phyloP scores from a whole-genome alignment of 164 flowering plant species.

The Warburgia ugandensis region DNA sequence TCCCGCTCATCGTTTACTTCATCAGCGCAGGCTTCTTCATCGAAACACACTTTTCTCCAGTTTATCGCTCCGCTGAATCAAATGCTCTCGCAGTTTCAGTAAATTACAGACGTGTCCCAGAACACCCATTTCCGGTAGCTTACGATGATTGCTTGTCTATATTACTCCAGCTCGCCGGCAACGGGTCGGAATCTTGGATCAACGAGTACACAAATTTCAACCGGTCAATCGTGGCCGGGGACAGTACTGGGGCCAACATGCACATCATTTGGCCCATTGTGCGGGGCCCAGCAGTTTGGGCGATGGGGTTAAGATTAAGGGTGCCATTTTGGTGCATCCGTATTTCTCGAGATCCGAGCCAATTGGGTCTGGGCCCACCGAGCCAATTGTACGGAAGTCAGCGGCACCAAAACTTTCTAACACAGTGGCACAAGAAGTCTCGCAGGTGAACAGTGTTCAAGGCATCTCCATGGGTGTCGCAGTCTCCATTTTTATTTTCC shows the following conservation, averaged over 20 bases:
- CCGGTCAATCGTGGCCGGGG: constrained; percentile 44
- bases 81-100: constrained; percentile 33
- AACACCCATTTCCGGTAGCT: constrained; percentile 28
- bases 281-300: constrained; percentile 6
- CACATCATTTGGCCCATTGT: constrained; percentile 24
- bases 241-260: constrained; percentile 54
- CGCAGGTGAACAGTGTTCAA: background rate
- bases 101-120: constrained; percentile 49
- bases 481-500: too few relatives aligned
- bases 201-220: constrained; percentile 27
- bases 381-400: background rate
- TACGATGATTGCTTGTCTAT: constrained; percentile 52
- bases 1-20: constrained; percentile 46
- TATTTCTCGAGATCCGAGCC: constrained; percentile 6
- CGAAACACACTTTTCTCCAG: constrained; percentile 33
- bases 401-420: constrained; percentile 8
- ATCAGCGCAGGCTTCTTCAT: constrained; percentile 52
- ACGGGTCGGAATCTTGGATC: constrained; percentile 34
- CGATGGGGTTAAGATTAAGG: constrained; percentile 11
- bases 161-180: constrained; percentile 36
- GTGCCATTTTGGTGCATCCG: constrained; percentile 4
- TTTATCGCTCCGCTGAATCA: constrained; percentile 21
- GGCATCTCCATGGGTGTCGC: too few relatives aligned
- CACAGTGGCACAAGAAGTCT: too few relatives aligned
- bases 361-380: background rate